These are phyloP conservation scores for Pleurotus tuber-regium DNA, from an alignment of 768 basidiomycete species.

Conservation along the genomic window DNA sequence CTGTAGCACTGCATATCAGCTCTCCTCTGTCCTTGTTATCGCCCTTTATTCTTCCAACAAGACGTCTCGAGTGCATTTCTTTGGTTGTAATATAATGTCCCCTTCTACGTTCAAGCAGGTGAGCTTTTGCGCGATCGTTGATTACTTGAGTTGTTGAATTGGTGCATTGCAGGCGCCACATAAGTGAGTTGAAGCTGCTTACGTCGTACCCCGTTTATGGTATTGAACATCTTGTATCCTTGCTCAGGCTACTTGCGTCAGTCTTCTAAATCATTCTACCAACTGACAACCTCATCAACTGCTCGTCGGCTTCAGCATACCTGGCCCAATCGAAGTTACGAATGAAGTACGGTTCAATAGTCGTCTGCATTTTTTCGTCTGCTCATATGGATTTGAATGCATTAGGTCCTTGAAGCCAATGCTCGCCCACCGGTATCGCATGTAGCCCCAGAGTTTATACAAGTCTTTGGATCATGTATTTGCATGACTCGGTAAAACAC, in stretches of 20 bases:
- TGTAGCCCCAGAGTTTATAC: constrained; percentile 78
- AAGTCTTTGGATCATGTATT: constrained; percentile 76
- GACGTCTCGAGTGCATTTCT: background rate
- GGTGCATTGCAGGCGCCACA: constrained; percentile 36
- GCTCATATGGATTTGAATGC: constrained; percentile 5
- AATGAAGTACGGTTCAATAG: constrained; percentile 29
- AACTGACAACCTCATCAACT: background rate
- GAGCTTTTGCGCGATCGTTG: background rate
- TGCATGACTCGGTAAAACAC: constrained; percentile 59
- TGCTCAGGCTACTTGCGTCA: constrained; percentile 33
- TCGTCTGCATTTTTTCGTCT: background rate
- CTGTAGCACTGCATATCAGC: background rate
- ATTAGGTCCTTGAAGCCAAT: constrained; percentile 74
- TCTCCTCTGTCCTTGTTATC: background rate
- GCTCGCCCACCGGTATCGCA: constrained; percentile 81
- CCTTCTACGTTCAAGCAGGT: constrained; percentile 8
- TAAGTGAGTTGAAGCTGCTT: constrained; percentile 40
- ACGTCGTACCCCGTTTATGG: constrained; percentile 2
- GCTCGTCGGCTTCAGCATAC: constrained; percentile 35
- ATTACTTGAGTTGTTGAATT: background rate
- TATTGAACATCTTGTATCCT: constrained; percentile 13
- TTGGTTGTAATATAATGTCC: background rate
- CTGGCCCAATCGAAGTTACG: constrained; percentile 49
- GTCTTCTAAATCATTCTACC: constrained; percentile 6
- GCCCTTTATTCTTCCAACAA: background rate